Base-by-base conservation (phyloP, 2,329 filamentous ascomycete species). In the Stromatinia cepivora region DNA sequence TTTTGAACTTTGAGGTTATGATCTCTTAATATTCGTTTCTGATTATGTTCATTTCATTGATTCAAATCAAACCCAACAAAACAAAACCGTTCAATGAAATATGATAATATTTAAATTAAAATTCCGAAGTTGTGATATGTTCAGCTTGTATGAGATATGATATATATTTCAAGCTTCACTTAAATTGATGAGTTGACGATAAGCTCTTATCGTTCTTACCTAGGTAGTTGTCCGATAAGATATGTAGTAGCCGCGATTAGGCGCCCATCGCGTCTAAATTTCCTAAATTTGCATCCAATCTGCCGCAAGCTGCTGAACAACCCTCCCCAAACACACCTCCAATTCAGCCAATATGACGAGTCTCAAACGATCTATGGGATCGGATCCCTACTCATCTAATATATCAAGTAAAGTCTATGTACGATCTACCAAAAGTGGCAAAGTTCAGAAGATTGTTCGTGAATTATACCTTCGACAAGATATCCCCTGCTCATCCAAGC, bases 381-480 rank as follows among this genome's bases (percentile, higher is more conserved):
- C 81, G 36, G 86, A 87, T 68, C 81, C 85, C 15, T 79, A 83
- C 71, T 85, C 89, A 42, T 84, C 90, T 59, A 97, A 91, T 78
- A 90, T 98, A 73, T 94, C 93, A 45, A 97, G 91, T 86, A 99
- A 98, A 82, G 89, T 96, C 76, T 99, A 96, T 79, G 92, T 99
- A 73, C 88, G 95, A 71, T 97, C 95, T 36, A 97, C 94, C 61
- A 94, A 92, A 81, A 95, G 89, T 80, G 95, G 95, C 81, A 97
- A 97, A 83, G 94, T 98, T 71, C 95, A 98, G 81, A 99, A 99
- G 85, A 96, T 99, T 78, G 95, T 99, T 74, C 89, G 94, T 77
- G 95, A 99, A 83, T 86, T 98, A 72, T 99, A 99, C 81, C 85
- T 99, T 71, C 89, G 95, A 80, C 92, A 94, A 82, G 95, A 99